Base-by-base conservation (phyloP, 495 filamentous ascomycete genomes). In the Trichocladium uniseriatum region DNA sequence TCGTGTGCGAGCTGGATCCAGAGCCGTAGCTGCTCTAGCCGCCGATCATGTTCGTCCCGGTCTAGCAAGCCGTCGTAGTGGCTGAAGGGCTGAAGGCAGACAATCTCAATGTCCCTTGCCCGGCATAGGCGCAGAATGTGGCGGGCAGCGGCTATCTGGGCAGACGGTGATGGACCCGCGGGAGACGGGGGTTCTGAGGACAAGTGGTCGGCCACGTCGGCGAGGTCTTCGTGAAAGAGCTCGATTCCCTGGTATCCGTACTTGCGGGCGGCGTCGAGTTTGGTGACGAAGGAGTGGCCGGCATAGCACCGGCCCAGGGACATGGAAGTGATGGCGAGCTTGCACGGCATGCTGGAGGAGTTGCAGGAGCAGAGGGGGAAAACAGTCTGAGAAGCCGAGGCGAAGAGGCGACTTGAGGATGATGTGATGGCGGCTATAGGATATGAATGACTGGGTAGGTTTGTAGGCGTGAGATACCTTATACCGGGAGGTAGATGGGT, bases 211-310 rank as follows among this genome's bases (percentile, higher is more conserved):
- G 83, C 82, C 22, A 85, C 54, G 58, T 79, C 75, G 52, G 77
- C 69, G 27, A 90, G 76, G 65, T 94, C 87, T 65, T 91, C 87
- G 62, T 82, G 80, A 72, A 88, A 89, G 29, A 89, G 71, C 63
- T 91, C 87, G 54, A 90, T 79, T 35, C 81, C 86, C 50, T 76
- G 61, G 63, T 84, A 81, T 16, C 84, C 84, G 52, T 83, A 72
- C 29, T 69, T 67, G 15, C 76, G 68, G 14, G 87, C 85, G 57
- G 77, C 73, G 48, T 78, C 72, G 20, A 94, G 73, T 62, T 88
- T 89, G 56, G 72, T 59, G 6, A 67, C 65, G 14, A 91, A 72
- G 13, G 72, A 65, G 53, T 84, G 78, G 53, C 79, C 75, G 53
- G 71, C 71, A 21, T 48, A 64, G 54, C 59, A 61, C 34, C 81